Percentiles rank a stretch among this genome's conserved stretches.
phyloP scores from a whole-genome alignment of 352 stramenopile genomes.

The Peronospora destructor region DNA sequence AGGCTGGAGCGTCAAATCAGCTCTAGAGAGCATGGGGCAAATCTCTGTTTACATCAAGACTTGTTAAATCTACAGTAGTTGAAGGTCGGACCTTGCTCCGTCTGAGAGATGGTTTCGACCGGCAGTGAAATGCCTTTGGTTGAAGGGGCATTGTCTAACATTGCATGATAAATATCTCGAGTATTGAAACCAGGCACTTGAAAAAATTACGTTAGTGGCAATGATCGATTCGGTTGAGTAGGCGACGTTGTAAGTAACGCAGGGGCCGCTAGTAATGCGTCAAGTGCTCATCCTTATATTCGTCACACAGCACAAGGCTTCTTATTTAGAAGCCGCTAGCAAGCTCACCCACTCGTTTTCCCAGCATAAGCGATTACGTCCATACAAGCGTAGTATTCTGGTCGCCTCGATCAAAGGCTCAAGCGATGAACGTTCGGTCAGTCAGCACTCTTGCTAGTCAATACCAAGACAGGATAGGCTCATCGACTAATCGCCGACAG shows the following conservation, averaged over 20 bases:
- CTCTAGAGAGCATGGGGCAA: constrained; percentile 14
- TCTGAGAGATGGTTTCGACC: constrained; percentile 1
- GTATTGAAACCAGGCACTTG: neutral
- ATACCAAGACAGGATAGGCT: constrained; percentile 24
- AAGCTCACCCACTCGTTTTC: constrained; percentile 24
- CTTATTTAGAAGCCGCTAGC: constrained; percentile 12
- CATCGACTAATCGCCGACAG: constrained; percentile 16
- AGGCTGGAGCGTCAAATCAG: constrained; percentile 14
- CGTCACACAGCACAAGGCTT: constrained; percentile 15
- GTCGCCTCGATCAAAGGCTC: constrained; percentile 8
- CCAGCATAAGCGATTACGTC: constrained; percentile 14
- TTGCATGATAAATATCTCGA: neutral
- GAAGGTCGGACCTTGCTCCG: constrained; percentile 19
- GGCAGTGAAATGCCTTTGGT: too few species aligned
- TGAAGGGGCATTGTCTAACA: too few species aligned
- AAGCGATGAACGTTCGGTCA: constrained; percentile 7
- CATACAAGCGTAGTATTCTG: constrained; percentile 8
- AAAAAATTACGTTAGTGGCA: neutral
- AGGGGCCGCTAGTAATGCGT: constrained; percentile 18
- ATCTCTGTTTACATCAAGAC: neutral
- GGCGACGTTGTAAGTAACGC: constrained; percentile 9
- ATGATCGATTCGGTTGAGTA: neutral
- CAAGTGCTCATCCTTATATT: constrained; percentile 29
- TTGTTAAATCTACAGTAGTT: constrained; percentile 8
- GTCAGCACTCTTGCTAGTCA: constrained; percentile 2